Base-by-base conservation (phyloP, 2,329 filamentous ascomycete genomes). In the Teratosphaeria viscida region DNA sequence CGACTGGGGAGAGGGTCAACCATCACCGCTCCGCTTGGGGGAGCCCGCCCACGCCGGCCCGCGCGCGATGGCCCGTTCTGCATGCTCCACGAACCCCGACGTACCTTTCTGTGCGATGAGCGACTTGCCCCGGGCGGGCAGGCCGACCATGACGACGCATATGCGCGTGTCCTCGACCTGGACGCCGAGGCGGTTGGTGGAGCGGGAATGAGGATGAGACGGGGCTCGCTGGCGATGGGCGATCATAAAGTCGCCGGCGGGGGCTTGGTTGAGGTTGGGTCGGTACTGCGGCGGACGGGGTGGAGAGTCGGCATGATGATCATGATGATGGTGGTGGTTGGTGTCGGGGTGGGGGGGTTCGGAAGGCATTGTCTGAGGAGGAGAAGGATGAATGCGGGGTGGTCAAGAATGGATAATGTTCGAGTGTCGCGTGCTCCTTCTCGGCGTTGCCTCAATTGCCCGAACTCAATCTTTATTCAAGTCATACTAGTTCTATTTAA, bases 91-190 rank as follows among this genome's bases (percentile, higher is more conserved):
- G 7, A n/a, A 12, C 14, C 10, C 14, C 32, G 16, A 26, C 62
- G 26, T 66, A 71, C 70, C 68, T 66, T 96, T 96, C 71, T 95
- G 91, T 67, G 94, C 92, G 73, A 99, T 97, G 75, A 96, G 85
- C 78, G 90, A 96, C 82, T 99, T 99, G 71, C 94, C 94, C 67
- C 94, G 83, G 62, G 94, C 94, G 59, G 94, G 94, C 72, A 99
- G 81, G 66, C 94, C 94, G 62, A 99, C 94, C 94, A 99, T 97
- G 69, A 99, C 91, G 65, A 99, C 92, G 75, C 92, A 97, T 78
- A 99, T 95, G 75, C 89, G 90, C 62, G 90, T 92, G 76, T 96
- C 91, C 80, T 97, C 92, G 69, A 89, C 89, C 89, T 95, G 88
- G 65, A 92, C 82, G 70, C 87, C 88, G 68, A 84, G 78, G 66